Evolutionary conservation across 352 stramenopile species (phyloP).

Genomic region (Globisporangium emineosum): DNA sequence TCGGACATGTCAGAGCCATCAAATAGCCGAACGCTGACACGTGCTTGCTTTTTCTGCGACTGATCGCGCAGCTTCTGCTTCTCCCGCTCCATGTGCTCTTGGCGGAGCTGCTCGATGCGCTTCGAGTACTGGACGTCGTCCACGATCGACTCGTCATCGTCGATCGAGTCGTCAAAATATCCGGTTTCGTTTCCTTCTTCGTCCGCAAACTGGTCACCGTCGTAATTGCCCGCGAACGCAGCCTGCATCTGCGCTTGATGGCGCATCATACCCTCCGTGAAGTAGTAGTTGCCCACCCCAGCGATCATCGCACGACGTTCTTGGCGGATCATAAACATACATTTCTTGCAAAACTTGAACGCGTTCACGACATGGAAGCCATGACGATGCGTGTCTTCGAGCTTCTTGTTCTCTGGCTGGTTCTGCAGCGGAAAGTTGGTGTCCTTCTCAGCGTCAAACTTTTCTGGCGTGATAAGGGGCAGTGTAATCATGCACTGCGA

Average conservation of each 20-base stretch:
- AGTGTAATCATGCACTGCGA: conserved; percentile 64
- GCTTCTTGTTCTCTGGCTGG: conserved; percentile 40
- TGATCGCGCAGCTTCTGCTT: conserved; percentile 40
- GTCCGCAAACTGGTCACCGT: conserved; percentile 19
- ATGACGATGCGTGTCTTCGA: conserved; percentile 34
- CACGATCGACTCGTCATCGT: conserved; percentile 31
- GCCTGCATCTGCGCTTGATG: conserved; percentile 31
- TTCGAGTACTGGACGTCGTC: conserved; percentile 43
- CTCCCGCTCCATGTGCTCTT: conserved; percentile 65
- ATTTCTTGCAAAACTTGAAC: conserved; percentile 79
- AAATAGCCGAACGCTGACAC: conserved; percentile 31
- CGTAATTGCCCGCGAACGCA: conserved; percentile 20
- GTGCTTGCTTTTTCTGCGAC: conserved; percentile 11
- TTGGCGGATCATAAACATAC: conserved; percentile 42
- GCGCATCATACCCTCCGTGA: conserved; percentile 40
- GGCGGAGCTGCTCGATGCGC: conserved; percentile 53
- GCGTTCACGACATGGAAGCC: conserved; percentile 58
- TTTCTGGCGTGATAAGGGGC: conserved; percentile 38
- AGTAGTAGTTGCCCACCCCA: conserved; percentile 45
- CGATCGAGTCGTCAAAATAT: conserved; percentile 2
- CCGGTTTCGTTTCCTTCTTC: conserved; percentile 27
- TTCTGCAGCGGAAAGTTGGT: conserved; percentile 26
- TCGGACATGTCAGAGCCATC: conserved; percentile 24
- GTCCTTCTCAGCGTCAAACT: conserved; percentile 10
- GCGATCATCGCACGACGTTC: conserved; percentile 57